A percentile compares a stretch with the other conserved stretches of the same genome.
Conservation (phyloP, 371 early-diverging fungal genomes). For the Syncephalis fuscata region DNA sequence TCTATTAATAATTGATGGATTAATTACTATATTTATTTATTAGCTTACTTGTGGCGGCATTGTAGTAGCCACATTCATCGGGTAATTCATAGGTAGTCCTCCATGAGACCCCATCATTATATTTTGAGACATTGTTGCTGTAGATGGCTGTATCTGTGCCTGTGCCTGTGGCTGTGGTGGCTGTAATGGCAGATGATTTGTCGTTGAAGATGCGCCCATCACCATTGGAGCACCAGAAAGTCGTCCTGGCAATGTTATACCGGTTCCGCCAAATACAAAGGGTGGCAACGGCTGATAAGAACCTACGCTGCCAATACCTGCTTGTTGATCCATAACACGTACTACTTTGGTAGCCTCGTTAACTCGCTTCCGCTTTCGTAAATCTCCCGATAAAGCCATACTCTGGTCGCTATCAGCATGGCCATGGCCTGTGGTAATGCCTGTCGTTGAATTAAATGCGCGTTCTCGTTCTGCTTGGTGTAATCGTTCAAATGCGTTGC, state of each 20-base stretch:
- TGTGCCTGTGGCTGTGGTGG: constrained; percentile 2
- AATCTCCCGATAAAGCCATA: neutral
- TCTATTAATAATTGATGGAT: neutral
- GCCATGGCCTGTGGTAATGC: neutral
- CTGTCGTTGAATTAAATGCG: constrained; percentile 2
- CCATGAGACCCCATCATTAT: too few species aligned
- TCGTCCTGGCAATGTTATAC: constrained; percentile 2
- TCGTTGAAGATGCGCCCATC: constrained; percentile 2
- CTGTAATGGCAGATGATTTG: constrained; percentile 3
- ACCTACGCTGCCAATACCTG: neutral
- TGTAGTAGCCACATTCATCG: too few species aligned
- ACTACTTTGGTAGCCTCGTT: neutral
- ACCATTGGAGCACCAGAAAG: neutral
- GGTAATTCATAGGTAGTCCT: too few species aligned
- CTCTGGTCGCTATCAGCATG: neutral
- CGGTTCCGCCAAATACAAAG: constrained; percentile 4
- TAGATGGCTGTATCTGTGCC: neutral
- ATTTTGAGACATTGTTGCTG: constrained; percentile 1
- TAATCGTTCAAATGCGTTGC: too few species aligned
- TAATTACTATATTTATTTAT: neutral
- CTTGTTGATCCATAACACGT: constrained; percentile 1
- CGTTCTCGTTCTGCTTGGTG: constrained; percentile 1
- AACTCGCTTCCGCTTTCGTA: neutral
- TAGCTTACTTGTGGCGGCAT: too few species aligned
- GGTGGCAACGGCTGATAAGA: constrained; percentile 3